Base-by-base conservation (phyloP, 257 asterid species). In the Gentiana straminea region DNA sequence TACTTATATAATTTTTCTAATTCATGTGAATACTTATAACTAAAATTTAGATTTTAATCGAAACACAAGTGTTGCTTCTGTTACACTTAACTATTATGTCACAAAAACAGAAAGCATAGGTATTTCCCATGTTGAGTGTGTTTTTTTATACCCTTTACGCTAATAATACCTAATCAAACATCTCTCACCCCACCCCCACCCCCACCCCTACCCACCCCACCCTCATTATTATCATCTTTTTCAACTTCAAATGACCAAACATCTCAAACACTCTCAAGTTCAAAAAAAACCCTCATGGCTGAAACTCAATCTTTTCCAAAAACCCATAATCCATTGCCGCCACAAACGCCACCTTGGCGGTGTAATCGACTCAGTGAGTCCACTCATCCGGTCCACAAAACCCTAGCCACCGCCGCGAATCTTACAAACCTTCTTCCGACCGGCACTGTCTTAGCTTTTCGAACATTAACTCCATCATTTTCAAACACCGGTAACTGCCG, bases 401-500 rank as follows among this genome's bases (percentile, higher is more conserved):
- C 86, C 77, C 39, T 85, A 56, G 78, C 81, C 6, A 62, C 74
- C 46, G 86, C 82, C 6, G 83, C 83, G 37, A 82, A 80, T 74
- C 73, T 85, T 13, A 77, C 84, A 2, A 76, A 80, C 79, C 93
- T 85, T 68, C 76, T 82, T 1, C 89, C 95, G 3, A 86, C 89
- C 0, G 84, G 95, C 46, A 80, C 89, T 0, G 93, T 78, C 52
- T 74, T 83, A 0, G 80, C 82, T 37, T 82, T 80, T 50, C 77
- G 64, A 34, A 75, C 89, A 55, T 78, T 86, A 0, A 60, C 70
- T 0, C 86, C 93, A 0, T 68, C 84, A 4, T 86, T 86, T 47
- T 65, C 95, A 15, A 79, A 76, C 75, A 70, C 70, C 33, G 92
- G 89, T 36, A 24, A 0, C 33, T 80, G 92, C 46, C 65, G 36